Evolutionary conservation across 78 protist species (phyloP), one percentile per base, ranked within the genome.

Genomic region (Neovahlkampfia damariscottae): DNA sequence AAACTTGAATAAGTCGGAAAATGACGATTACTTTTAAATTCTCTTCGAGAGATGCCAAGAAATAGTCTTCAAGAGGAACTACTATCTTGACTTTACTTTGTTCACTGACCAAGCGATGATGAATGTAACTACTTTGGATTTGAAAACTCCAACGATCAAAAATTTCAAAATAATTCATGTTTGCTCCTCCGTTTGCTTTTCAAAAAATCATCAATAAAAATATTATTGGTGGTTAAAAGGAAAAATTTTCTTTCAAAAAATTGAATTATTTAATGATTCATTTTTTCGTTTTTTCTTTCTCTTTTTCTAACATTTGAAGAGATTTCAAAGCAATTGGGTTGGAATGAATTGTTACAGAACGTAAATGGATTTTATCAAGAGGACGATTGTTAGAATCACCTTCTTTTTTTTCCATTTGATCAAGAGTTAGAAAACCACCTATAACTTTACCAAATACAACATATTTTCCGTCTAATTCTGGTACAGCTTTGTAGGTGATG

Each of bases 401-500:
- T 50, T 19, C 19, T 50, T n/a, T 19, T 50, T 19, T 50, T 50
- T 50, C 62, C 62, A 50, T 50, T 50, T 50, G 19, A 50, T 50
- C 62, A 50, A 50, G 62, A 19, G 62, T 50, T n/a, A n/a, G 34
- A 50, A 50, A 50, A 19, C 62, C 62, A 50, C 19, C 62, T n/a
- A 50, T 50, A n/a, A 50, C 62, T n/a, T 19, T 50, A 50, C 62
- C 62, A 50, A 50, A 50, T n/a, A 50, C 19, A n/a, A 19, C 19
- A 50, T 19, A 19, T n/a, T 19, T 50, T 19, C 19, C 19, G 62
- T 50, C 19, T 19, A 50, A 50, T 19, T 50, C 34, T n/a, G 62
- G 62, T 50, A 50, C 19, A n/a, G 19, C 62, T n/a, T 50, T 50
- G 19, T n/a, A 50, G 62, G 62, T 50, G 19, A 50, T 50, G 82